Conservation (phyloP, 2,329 filamentous ascomycete species). For the Aspergillus sojae region DNA sequence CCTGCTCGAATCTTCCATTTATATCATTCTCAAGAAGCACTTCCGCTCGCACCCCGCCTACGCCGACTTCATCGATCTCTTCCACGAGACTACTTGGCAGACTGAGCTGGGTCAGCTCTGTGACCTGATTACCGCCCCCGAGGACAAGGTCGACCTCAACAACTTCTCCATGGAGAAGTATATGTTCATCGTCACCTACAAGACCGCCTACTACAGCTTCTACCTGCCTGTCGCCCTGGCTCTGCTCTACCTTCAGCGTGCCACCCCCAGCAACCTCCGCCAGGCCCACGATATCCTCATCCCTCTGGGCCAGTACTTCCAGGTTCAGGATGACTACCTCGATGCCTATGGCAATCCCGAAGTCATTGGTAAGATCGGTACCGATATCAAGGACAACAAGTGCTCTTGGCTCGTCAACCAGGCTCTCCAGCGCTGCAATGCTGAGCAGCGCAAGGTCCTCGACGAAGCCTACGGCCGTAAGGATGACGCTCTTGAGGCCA, state of each 20-base stretch:
- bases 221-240: constrained; percentile 95
- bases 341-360: constrained; percentile 95
- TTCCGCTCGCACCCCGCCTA: constrained; percentile 88
- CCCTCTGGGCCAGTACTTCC: constrained; percentile 98
- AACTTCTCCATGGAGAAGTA: constrained; percentile 95
- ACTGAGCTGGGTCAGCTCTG: constrained; percentile 95
- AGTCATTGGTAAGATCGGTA: constrained; percentile 96
- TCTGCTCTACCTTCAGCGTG: constrained; percentile 80
- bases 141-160: constrained; percentile 87
- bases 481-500: constrained; percentile 77
- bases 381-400: constrained; percentile 99
- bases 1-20: constrained; percentile 90
- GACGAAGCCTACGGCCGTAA: constrained; percentile 95
- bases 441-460: constrained; percentile 84
- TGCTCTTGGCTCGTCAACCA: constrained; percentile 98
- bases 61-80: constrained; percentile 89
- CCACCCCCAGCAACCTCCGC: constrained; percentile 85
- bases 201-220: constrained; percentile 99
- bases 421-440: constrained; percentile 75
- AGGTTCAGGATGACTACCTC: constrained; percentile 97
- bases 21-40: constrained; percentile 87
- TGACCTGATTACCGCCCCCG: constrained; percentile 92
- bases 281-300: constrained; percentile 90
- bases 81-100: constrained; percentile 92
- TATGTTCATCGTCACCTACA: constrained; percentile 98